Percentiles rank a stretch among this genome's conserved stretches.
These are phyloP conservation scores for Pachysandra terminalis DNA, from an alignment of 164 flowering plant genomes.

Conservation along the genomic window DNA sequence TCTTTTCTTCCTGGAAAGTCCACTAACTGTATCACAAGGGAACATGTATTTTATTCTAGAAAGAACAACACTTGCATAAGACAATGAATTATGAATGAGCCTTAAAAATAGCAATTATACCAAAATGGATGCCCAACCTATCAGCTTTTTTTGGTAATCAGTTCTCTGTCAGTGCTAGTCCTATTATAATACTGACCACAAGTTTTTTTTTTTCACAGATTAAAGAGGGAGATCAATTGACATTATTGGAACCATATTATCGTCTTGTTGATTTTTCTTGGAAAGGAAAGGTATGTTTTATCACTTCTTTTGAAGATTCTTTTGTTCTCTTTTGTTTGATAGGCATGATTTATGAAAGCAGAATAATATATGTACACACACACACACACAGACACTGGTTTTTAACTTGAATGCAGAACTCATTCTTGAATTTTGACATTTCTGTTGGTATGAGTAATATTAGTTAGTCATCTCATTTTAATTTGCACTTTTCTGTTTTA, in stretches of 20 bases:
- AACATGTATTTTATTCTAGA: not conserved
- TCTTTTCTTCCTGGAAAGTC: not conserved
- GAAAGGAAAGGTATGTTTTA: conserved; percentile 61
- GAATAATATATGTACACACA: too few relatives aligned
- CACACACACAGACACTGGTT: too few relatives aligned
- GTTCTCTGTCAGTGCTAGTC: not conserved
- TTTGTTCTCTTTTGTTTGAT: not conserved
- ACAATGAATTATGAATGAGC: not conserved
- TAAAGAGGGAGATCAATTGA: conserved; percentile 73
- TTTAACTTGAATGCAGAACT: too few relatives aligned
- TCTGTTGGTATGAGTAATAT: too few relatives aligned
- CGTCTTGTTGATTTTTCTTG: conserved; percentile 54
- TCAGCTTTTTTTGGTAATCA: not conserved
- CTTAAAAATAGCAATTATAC: not conserved
- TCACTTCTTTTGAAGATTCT: not conserved
- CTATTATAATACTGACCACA: not conserved
- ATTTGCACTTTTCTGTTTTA: not conserved
- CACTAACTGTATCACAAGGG: not conserved
- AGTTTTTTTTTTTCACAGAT: conserved; percentile 41
- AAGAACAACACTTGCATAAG: not conserved
- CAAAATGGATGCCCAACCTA: not conserved
- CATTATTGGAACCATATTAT: conserved; percentile 60
- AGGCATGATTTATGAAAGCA: not conserved
- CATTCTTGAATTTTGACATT: too few relatives aligned
- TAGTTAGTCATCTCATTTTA: not conserved